Percentiles rank a stretch among this genome's conserved stretches.
These are phyloP conservation scores for Lactarius psammicola DNA, from an alignment of 768 basidiomycete species.

Conservation along the genomic window DNA sequence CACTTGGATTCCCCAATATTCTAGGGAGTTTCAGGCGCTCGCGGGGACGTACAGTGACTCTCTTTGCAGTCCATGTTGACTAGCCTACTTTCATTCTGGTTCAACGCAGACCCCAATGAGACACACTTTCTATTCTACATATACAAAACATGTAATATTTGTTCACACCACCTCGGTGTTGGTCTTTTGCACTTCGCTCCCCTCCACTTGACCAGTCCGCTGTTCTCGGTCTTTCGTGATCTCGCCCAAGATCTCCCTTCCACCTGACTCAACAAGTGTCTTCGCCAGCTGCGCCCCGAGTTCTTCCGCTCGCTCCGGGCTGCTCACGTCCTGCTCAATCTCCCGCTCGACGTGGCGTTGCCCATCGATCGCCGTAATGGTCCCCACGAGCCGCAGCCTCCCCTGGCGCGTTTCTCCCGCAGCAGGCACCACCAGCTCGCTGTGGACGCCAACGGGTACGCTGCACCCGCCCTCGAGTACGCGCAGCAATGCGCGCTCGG, in stretches of 20 bases:
- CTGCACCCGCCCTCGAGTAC: constrained; percentile 96
- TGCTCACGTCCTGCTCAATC: constrained; percentile 50
- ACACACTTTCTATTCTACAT: constrained; percentile 19
- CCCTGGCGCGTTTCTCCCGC: constrained; percentile 34
- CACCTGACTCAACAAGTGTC: constrained; percentile 66
- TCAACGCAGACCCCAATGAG: constrained; percentile 28
- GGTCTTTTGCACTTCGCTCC: constrained; percentile 31
- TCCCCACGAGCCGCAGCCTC: constrained; percentile 64
- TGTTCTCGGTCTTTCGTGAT: constrained; percentile 67
- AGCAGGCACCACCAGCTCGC: constrained; percentile 40
- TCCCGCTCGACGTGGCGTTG: constrained; percentile 65
- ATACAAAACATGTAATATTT: not conserved
- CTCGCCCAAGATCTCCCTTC: constrained; percentile 75
- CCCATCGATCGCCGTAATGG: constrained; percentile 84
- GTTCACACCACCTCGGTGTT: constrained; percentile 13
- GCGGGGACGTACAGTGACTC: constrained; percentile 31
- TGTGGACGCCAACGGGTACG: constrained; percentile 87
- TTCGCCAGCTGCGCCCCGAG: constrained; percentile 67
- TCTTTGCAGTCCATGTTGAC: constrained; percentile 28
- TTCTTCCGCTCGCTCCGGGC: constrained; percentile 58
- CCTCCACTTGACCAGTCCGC: constrained; percentile 40
- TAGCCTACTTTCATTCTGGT: constrained; percentile 18
- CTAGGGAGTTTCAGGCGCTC: constrained; percentile 32
- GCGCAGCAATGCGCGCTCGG: constrained; percentile 86
- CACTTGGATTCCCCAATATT: constrained; percentile 31